A percentile compares a stretch with the other conserved stretches of the same genome.
Evolutionary conservation across 2,329 filamentous ascomycete species (phyloP).

Genomic region (Calonectria leucothoes): DNA sequence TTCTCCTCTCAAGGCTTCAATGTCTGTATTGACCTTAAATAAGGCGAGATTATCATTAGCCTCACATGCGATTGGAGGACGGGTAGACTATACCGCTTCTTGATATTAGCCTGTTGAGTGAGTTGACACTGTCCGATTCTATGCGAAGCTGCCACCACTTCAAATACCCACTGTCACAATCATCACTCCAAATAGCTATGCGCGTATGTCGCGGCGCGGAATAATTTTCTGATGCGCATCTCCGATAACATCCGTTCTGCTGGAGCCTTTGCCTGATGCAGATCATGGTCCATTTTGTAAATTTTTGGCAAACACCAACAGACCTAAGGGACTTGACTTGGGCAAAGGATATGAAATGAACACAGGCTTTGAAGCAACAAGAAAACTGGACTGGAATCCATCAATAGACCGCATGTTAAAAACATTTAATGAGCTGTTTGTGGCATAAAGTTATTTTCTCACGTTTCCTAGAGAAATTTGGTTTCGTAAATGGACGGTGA

Average conservation of each 20-base stretch:
- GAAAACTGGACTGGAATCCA: not conserved
- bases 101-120: not conserved
- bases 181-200: not conserved
- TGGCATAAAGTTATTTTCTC: not conserved
- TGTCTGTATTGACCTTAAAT: not conserved
- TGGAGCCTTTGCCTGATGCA: not conserved
- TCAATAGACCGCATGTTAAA: not conserved
- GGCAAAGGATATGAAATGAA: too few relatives aligned
- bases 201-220: not conserved
- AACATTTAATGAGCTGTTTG: not conserved
- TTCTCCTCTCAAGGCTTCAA: not conserved
- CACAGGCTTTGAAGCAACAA: too few relatives aligned
- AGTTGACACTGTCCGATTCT: not conserved
- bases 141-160: not conserved
- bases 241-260: not conserved
- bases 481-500: not conserved
- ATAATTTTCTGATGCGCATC: not conserved
- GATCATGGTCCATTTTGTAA: not conserved
- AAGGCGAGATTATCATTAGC: not conserved
- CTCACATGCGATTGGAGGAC: not conserved
- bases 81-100: not conserved
- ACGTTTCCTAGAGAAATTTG: not conserved
- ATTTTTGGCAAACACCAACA: too few relatives aligned
- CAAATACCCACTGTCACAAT: not conserved
- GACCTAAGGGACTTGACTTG: too few relatives aligned